These are phyloP conservation scores for Colletotrichum chrysophilum DNA, from an alignment of 2,329 filamentous ascomycete genomes.

Conservation along the genomic window DNA sequence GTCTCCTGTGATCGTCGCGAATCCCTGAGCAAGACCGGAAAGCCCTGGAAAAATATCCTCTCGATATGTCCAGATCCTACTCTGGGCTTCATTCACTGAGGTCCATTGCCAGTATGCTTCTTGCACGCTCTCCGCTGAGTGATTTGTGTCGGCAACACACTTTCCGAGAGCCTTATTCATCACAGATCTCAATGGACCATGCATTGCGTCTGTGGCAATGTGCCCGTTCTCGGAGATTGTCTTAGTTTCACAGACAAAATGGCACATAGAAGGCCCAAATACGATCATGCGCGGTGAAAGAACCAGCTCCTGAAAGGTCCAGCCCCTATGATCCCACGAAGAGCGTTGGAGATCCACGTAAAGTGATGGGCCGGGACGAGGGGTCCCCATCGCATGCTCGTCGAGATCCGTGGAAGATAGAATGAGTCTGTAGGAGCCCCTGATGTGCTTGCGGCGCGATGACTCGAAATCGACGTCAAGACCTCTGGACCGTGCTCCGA, in stretches of 20 bases:
- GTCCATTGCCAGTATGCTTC: background rate
- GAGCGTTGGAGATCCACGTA: background rate
- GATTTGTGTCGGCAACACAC: accelerated
- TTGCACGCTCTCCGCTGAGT: background rate
- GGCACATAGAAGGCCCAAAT: background rate
- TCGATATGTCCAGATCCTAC: background rate
- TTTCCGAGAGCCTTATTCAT: background rate
- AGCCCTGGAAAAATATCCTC: background rate
- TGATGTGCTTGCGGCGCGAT: background rate
- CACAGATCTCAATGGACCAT: background rate
- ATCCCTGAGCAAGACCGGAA: background rate
- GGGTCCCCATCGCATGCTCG: background rate
- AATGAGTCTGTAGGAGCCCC: background rate
- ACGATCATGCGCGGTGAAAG: background rate
- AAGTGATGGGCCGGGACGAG: background rate
- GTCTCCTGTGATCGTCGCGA: background rate
- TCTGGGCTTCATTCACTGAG: background rate
- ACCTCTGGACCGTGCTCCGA: background rate
- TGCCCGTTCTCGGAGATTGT: background rate
- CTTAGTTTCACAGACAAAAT: background rate
- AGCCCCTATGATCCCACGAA: background rate
- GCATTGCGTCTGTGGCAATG: background rate
- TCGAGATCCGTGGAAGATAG: background rate
- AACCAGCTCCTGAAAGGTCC: background rate
- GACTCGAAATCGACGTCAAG: background rate